These are phyloP conservation scores for Candida khao-thaluensis DNA, from an alignment of 805 yeast species.

Conservation along the genomic window DNA sequence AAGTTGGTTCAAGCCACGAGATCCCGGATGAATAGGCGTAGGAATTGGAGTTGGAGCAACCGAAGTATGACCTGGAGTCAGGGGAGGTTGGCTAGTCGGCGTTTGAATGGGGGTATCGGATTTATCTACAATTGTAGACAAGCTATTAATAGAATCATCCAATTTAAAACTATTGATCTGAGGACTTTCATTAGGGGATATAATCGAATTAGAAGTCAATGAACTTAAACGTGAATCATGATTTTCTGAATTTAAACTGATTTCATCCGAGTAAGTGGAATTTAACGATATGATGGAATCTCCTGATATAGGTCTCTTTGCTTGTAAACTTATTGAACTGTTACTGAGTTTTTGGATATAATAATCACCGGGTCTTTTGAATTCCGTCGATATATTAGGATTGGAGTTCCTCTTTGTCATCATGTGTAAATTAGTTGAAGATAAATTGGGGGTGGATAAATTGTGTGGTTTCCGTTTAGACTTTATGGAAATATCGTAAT, in stretches of 20 bases:
- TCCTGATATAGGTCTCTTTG: constrained; percentile 30
- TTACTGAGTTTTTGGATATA: constrained; percentile 31
- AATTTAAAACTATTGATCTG: constrained; percentile 14
- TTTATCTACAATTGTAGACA: constrained; percentile 15
- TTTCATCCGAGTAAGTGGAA: constrained; percentile 35
- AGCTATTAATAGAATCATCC: constrained; percentile 13
- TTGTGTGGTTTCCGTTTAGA: constrained; percentile 19
- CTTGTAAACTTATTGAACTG: constrained; percentile 19
- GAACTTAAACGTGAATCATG: constrained; percentile 39
- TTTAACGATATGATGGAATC: constrained; percentile 34
- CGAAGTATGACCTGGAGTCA: too few relatives aligned
- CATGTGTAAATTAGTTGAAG: constrained; percentile 8
- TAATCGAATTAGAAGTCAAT: constrained; percentile 23
- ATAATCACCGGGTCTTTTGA: constrained; percentile 42
- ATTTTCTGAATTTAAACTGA: constrained; percentile 31
- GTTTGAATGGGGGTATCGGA: constrained; percentile 8
- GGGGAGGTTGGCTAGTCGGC: too few relatives aligned
- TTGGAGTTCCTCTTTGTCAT: constrained; percentile 10
- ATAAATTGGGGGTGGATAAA: constrained; percentile 6
- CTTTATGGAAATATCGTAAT: constrained; percentile 24
- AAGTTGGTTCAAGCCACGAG: not conserved
- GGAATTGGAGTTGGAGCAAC: too few relatives aligned
- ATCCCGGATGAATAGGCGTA: not conserved
- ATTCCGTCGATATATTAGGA: constrained; percentile 7
- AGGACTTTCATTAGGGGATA: constrained; percentile 23